Evolutionary conservation across 257 asterid species (phyloP), one percentile per base, ranked within the genome.

Genomic region (Marsdenia floribunda): DNA sequence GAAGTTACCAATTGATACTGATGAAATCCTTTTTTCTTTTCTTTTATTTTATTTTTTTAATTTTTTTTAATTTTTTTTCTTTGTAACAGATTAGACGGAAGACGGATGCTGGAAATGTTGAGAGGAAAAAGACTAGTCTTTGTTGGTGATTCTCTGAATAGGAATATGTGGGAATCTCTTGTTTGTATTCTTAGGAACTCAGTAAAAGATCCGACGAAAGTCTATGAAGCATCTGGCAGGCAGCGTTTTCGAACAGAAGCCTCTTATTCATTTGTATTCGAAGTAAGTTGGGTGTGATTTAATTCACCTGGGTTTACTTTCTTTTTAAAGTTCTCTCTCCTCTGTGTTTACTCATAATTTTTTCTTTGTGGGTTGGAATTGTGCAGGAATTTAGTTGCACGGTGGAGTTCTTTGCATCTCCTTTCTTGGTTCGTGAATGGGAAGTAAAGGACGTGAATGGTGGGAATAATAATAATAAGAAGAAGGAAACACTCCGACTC

Each of bases 101-200:
- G 72, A 40, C 87, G 73, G 71, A 86, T 90, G 91, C 79, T 90
- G 83, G 87, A 82, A n/a, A 73, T 90, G 16, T 82, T 90, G 68
- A 79, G 78, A 80, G 94, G 94, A 68, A 90, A 87, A 77, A 77
- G 92, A 68, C 73, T 90, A 73, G 94, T 87, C 24, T 88, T 85
- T 66, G 90, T 90, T n/a, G 96, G 96, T 1, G 96, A 90, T 82
- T 90, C 96, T 35, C 90, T 90, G 77, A 90, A 87, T 77, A 83
- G 96, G 78, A 90, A 90, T 55, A 90, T 90, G 96, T 90, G 89
- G 90, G 94, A 90, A 75, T 90, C 96, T 44, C 88, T 90, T 74
- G 80, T 90, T 73, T 90, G 96, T 84, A 78, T 90, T 66, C 89
- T 90, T 0, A 82, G 82, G 73, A 87, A 79, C 76, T 85, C 92